phyloP scores from a whole-genome alignment of 2,329 filamentous ascomycete genomes.

The Furcasterigmium sp. region DNA sequence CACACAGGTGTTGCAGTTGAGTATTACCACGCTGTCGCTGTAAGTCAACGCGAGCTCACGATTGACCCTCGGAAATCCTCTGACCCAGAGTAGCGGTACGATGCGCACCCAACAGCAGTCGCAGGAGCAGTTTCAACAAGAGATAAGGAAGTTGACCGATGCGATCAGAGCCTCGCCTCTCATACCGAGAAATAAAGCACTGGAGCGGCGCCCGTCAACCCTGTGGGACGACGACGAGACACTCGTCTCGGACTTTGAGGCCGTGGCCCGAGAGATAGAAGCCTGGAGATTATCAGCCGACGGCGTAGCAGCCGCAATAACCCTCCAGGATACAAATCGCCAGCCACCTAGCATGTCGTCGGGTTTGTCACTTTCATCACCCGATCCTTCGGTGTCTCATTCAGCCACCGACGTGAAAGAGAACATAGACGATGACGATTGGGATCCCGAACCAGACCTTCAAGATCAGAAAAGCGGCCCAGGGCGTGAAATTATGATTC shows the following conservation, averaged over 20 bases:
- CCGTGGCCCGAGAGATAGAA: slow-evolving; percentile 15
- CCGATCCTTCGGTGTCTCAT: not conserved
- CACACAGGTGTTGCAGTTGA: slow-evolving; percentile 19
- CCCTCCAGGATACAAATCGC: slow-evolving; percentile 9
- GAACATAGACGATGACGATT: slow-evolving; percentile 8
- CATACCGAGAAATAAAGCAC: slow-evolving; percentile 3
- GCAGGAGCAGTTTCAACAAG: slow-evolving; percentile 17
- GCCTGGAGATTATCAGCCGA: slow-evolving; percentile 20
- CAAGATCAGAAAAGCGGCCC: slow-evolving; percentile 6
- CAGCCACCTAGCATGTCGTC: slow-evolving; percentile 4
- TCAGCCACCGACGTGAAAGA: not conserved
- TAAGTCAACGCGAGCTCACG: not conserved
- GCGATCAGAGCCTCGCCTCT: slow-evolving; percentile 14
- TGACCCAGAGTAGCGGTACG: slow-evolving; percentile 9
- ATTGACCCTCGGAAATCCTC: not conserved
- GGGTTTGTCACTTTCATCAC: not conserved
- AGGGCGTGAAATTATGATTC: slow-evolving; percentile 14
- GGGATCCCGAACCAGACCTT: slow-evolving; percentile 18
- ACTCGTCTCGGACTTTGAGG: slow-evolving; percentile 2
- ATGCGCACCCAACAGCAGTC: slow-evolving; percentile 17
- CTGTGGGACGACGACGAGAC: slow-evolving; percentile 10
- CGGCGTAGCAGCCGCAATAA: slow-evolving; percentile 17
- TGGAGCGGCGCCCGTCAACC: not conserved
- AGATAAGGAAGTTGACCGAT: slow-evolving; percentile 18
- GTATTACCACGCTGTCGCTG: slow-evolving; percentile 19